Evolutionary conservation across 441 rosid species (phyloP).

Genomic region (Erodium trifolium): DNA sequence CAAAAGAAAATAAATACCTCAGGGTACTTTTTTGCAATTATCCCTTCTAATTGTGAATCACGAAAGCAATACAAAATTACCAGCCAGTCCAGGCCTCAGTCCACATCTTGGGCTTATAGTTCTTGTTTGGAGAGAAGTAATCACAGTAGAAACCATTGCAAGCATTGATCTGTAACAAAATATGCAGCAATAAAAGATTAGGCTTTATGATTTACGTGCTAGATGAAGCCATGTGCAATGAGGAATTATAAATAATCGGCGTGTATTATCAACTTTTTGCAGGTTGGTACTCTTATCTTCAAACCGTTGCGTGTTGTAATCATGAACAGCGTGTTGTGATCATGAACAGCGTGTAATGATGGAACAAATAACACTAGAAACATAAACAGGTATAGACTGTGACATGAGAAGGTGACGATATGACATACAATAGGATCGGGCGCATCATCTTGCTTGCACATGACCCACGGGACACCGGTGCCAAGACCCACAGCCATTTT

Average conservation of each 20-base stretch:
- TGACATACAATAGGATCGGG: slow-evolving; percentile 78
- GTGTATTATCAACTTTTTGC: slow-evolving; percentile 9
- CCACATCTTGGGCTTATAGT: slow-evolving; percentile 95
- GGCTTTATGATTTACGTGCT: slow-evolving; percentile 13
- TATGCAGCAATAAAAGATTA: slow-evolving; percentile 44
- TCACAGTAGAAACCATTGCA: slow-evolving; percentile 11
- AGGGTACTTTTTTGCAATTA: too few species aligned
- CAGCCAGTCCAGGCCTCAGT: slow-evolving; percentile 99
- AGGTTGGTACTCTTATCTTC: too few species aligned
- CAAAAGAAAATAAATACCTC: too few species aligned
- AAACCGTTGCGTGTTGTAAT: too few species aligned
- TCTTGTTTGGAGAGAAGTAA: slow-evolving; percentile 87
- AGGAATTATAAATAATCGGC: slow-evolving; percentile 19
- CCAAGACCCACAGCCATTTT: slow-evolving; percentile 83
- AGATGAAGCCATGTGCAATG: slow-evolving; percentile 30
- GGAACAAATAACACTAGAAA: slow-evolving; percentile 21
- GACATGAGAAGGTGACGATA: slow-evolving; percentile 12
- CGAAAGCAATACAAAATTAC: slow-evolving; percentile 29
- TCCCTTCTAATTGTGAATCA: background rate
- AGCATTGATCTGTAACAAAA: slow-evolving; percentile 38
- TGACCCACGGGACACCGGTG: slow-evolving; percentile 37
- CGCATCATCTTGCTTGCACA: slow-evolving; percentile 22
- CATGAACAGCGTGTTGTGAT: too few species aligned
- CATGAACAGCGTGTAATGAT: background rate
- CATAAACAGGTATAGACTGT: slow-evolving; percentile 21